Evolutionary conservation across 1,139 yeast genomes (phyloP), one percentile per base, ranked within the genome.

Genomic region (Pichia sp.): DNA sequence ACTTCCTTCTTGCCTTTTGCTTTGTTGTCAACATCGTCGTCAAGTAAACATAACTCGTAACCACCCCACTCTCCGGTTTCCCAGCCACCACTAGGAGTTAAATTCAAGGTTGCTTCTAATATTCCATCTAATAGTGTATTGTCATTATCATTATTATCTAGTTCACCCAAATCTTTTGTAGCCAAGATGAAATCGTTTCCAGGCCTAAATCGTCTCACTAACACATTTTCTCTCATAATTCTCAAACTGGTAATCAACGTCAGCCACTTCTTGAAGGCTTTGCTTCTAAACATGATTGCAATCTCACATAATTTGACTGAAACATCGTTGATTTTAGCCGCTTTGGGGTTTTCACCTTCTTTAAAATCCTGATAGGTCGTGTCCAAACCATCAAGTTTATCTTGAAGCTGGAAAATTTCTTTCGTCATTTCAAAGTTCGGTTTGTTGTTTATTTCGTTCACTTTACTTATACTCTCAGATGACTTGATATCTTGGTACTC

Each of bases 111-210:
- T 3, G 90, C 94, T 52, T 78, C 83, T 36, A 79, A 60, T 23
- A 77, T 58, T 1, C 72, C 76, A 48, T 81, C 81, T 45, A 79
- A 72, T 7, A 58, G 59, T 3, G 44, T 44, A 11, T 41, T 36
- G 5, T 31, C 39, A 5, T 33, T 44, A 32, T 64, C 62, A 9
- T 63, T 67, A 23, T 58, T 58, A 27, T 71, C 65, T 39, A 71
- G 67, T 39, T 77, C 82, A 4, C 81, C 70, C 5, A 41, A 42
- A 29, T 41, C 38, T 9, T 85, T 75, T 0, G 97, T 86, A 1
- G 98, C 98, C 42, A 94, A 69, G 4, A 92, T 90, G 62, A 86
- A 94, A 63, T 94, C 99, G 36, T 79, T 80, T 1, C 97, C 98
- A 0, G 97, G 98, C 55, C 98, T 76, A 66, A 94, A 94, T 52